Evolutionary conservation across 495 filamentous ascomycete species (phyloP).

Genomic region (Collariella sp.): DNA sequence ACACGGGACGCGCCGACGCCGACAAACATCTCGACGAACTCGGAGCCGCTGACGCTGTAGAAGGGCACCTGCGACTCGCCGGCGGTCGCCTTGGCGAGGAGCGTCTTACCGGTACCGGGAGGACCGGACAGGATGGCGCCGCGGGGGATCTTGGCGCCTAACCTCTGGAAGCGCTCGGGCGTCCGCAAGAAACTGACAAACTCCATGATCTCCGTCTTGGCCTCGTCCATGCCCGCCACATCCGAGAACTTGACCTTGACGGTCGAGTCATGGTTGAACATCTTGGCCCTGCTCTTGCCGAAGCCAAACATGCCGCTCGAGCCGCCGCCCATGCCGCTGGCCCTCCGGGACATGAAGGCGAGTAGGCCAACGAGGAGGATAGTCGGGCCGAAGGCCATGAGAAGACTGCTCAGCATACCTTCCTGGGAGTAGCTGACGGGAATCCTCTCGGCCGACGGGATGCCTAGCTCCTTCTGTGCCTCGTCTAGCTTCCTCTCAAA

Average conservation of each 20-base stretch:
- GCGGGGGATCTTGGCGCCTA: slow-evolving; percentile 95
- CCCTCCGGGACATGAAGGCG: slow-evolving; percentile 61
- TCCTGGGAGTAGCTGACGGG: slow-evolving; percentile 81
- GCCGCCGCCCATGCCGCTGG: slow-evolving; percentile 47
- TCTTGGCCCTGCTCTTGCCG: slow-evolving; percentile 87
- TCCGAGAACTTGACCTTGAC: slow-evolving; percentile 95
- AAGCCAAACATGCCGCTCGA: slow-evolving; percentile 85
- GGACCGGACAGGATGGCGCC: slow-evolving; percentile 94
- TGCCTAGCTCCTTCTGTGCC: slow-evolving; percentile 76
- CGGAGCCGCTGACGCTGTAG: slow-evolving; percentile 95
- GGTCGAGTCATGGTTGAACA: slow-evolving; percentile 92
- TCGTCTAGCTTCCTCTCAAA: slow-evolving; percentile 84
- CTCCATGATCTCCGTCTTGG: slow-evolving; percentile 97
- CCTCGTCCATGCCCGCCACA: slow-evolving; percentile 97
- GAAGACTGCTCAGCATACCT: slow-evolving; percentile 52
- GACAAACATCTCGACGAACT: slow-evolving; percentile 99
- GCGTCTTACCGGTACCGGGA: too few species aligned
- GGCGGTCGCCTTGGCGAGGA: slow-evolving; percentile 96
- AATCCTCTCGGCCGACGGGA: slow-evolving; percentile 77
- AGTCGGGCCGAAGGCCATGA: slow-evolving; percentile 80
- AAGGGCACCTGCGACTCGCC: slow-evolving; percentile 97
- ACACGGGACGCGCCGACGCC: slow-evolving; percentile 95
- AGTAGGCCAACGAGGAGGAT: slow-evolving; percentile 73
- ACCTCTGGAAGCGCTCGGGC: slow-evolving; percentile 78
- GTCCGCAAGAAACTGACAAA: slow-evolving; percentile 94